phyloP scores from a whole-genome alignment of 2,329 filamentous ascomycete genomes.

The Chalaropsis thielavioides region DNA sequence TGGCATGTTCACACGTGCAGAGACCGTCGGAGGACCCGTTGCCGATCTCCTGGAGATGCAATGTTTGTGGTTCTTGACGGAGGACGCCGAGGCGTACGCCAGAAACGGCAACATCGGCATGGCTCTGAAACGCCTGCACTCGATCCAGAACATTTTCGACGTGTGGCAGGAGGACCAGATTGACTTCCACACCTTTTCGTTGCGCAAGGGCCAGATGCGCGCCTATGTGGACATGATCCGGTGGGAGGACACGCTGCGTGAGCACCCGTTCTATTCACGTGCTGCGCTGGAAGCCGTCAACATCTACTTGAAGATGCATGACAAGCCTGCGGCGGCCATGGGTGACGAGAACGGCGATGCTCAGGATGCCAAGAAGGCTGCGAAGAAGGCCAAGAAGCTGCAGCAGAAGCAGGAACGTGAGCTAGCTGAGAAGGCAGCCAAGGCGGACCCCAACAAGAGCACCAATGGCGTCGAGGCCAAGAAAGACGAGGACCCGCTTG shows the following conservation, averaged over 20 bases:
- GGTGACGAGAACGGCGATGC: slow-evolving; percentile 39
- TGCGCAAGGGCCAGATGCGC: slow-evolving; percentile 90
- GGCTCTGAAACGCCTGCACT: slow-evolving; percentile 82
- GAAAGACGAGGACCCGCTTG: slow-evolving; percentile 78
- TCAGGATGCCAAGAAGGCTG: slow-evolving; percentile 67
- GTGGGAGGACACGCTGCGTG: slow-evolving; percentile 83
- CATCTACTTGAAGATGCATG: slow-evolving; percentile 65
- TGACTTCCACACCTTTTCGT: slow-evolving; percentile 93
- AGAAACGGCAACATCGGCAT: slow-evolving; percentile 70
- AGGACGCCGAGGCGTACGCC: slow-evolving; percentile 81
- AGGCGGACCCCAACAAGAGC: slow-evolving; percentile 72
- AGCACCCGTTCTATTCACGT: slow-evolving; percentile 84
- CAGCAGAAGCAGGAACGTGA: slow-evolving; percentile 50
- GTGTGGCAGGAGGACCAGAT: slow-evolving; percentile 98
- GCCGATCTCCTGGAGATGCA: slow-evolving; percentile 96
- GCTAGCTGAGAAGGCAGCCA: slow-evolving; percentile 61
- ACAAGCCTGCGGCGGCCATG: slow-evolving; percentile 49
- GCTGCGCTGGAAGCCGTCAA: slow-evolving; percentile 69
- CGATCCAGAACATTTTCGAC: slow-evolving; percentile 85
- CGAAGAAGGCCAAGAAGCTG: slow-evolving; percentile 82
- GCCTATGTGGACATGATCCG: slow-evolving; percentile 92
- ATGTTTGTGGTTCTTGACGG: slow-evolving; percentile 90
- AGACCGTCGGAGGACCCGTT: slow-evolving; percentile 73
- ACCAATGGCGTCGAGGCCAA: slow-evolving; percentile 59
- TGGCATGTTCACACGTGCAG: slow-evolving; percentile 85